A percentile compares a stretch with the other conserved stretches of the same genome.
phyloP scores from a whole-genome alignment of 2,329 filamentous ascomycete species.

The Nigrospora osmanthi region DNA sequence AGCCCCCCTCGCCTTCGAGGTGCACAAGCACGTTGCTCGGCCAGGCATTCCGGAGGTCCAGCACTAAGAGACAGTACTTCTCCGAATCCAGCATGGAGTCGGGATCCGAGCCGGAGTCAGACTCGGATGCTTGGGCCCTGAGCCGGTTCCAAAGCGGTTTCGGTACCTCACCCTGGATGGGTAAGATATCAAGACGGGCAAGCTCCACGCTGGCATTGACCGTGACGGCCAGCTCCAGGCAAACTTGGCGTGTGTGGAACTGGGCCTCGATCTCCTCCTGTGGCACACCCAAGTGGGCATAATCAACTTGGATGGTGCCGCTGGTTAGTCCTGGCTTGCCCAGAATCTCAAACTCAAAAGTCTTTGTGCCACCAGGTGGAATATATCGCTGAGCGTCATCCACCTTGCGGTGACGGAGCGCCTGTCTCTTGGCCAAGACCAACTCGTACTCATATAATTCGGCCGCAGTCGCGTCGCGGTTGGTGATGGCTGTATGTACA shows the following conservation, averaged over 20 bases:
- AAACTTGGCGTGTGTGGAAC: constrained; percentile 80
- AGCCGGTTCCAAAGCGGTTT: constrained; percentile 46
- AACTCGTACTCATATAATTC: constrained; percentile 84
- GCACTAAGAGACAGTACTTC: constrained; percentile 68
- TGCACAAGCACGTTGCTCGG: constrained; percentile 67
- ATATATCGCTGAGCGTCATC: constrained; percentile 53
- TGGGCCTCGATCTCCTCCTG: constrained; percentile 59
- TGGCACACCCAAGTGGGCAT: constrained; percentile 68
- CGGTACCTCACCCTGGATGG: constrained; percentile 62
- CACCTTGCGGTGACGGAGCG: constrained; percentile 46
- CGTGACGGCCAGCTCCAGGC: constrained; percentile 74
- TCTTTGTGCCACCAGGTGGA: constrained; percentile 56
- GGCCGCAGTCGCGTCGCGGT: constrained; percentile 67
- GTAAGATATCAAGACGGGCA: constrained; percentile 68
- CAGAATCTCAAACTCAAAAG: constrained; percentile 76
- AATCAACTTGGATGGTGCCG: constrained; percentile 77
- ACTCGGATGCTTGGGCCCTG: constrained; percentile 18
- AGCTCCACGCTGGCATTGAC: constrained; percentile 89
- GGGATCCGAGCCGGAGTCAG: constrained; percentile 24
- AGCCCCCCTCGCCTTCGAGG: constrained; percentile 44
- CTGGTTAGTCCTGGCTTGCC: constrained; percentile 79
- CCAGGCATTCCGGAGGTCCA: constrained; percentile 89
- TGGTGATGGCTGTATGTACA: constrained; percentile 65
- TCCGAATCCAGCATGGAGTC: constrained; percentile 26
- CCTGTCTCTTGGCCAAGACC: constrained; percentile 67